A percentile compares a stretch with the other conserved stretches of the same genome.
Evolutionary conservation across 805 yeast species (phyloP).

Genomic region (Nakazawaea ambrosiae): DNA sequence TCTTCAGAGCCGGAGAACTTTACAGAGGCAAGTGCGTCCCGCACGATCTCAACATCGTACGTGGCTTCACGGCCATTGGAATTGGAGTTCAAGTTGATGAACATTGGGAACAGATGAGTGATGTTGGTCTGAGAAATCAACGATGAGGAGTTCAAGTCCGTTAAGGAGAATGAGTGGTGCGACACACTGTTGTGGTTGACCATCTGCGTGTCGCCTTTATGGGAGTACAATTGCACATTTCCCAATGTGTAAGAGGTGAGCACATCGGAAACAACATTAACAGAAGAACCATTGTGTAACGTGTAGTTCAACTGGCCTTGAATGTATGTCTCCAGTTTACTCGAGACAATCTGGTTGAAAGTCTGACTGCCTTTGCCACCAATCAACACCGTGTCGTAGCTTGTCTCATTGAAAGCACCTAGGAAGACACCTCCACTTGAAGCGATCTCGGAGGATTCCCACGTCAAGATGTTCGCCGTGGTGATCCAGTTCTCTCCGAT

Average conservation of each 20-base stretch:
- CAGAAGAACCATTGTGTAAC: conserved; percentile 29
- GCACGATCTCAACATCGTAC: conserved; percentile 23
- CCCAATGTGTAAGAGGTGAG: conserved; percentile 25
- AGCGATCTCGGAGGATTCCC: conserved; percentile 38
- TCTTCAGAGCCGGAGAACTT: conserved; percentile 16
- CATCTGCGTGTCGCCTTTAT: conserved; percentile 34
- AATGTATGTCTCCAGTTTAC: conserved; percentile 26
- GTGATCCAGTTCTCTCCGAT: conserved; percentile 54
- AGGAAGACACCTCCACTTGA: conserved; percentile 24
- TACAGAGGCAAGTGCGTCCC: conserved; percentile 15
- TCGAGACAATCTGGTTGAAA: conserved; percentile 29
- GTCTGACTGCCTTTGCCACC: conserved; percentile 14
- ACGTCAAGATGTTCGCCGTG: conserved; percentile 47
- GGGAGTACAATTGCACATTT: conserved; percentile 30
- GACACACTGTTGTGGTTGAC: conserved; percentile 18
- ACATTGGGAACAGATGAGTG: conserved; percentile 24
- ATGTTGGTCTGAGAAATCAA: conserved; percentile 16
- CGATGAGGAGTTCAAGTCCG: conserved; percentile 16
- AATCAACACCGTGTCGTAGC: too few species aligned
- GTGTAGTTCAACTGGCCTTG: conserved; percentile 29
- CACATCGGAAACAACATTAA: conserved; percentile 23
- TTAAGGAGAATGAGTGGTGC: conserved; percentile 17
- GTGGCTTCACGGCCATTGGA: conserved; percentile 20
- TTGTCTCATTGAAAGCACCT: conserved; percentile 30
- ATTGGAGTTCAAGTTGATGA: conserved; percentile 15